Conservation (phyloP, 805 yeast genomes). For the Blastobotrys attinorum region DNA sequence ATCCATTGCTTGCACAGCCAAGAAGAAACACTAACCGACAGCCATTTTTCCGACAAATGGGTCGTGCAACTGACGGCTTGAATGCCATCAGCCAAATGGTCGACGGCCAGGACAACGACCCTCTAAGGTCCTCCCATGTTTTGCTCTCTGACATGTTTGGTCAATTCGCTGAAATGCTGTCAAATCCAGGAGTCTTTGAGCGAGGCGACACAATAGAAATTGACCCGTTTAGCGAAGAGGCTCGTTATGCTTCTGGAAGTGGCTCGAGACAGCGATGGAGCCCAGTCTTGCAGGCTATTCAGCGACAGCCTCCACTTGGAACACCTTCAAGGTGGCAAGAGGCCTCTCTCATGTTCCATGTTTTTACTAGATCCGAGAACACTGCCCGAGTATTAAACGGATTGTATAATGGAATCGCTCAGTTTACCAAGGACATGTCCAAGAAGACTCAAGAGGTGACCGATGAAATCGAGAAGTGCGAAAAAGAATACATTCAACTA, state of each 20-base stretch:
- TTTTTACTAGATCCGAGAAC: constrained; percentile 32
- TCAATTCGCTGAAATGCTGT: constrained; percentile 9
- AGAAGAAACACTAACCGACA: not conserved
- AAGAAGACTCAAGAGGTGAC: constrained; percentile 9
- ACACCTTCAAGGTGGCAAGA: constrained; percentile 67
- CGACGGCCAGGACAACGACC: not conserved
- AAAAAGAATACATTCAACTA: constrained; percentile 33
- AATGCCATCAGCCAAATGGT: constrained; percentile 5
- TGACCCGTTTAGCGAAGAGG: not conserved
- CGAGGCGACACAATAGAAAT: not conserved
- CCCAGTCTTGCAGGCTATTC: not conserved
- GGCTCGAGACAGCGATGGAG: not conserved
- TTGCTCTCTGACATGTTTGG: constrained; percentile 12
- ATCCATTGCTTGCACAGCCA: constrained; percentile 11
- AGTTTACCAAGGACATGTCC: constrained; percentile 14
- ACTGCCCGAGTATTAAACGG: constrained; percentile 20
- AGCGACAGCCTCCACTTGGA: constrained; percentile 27
- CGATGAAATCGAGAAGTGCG: constrained; percentile 22
- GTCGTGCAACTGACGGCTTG: not conserved
- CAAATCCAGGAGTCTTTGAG: not conserved
- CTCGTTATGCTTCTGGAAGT: not conserved
- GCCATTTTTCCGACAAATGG: not conserved
- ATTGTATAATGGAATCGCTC: constrained; percentile 18
- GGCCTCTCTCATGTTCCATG: constrained; percentile 43
- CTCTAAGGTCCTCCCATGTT: not conserved